Evolutionary conservation across 2,329 filamentous ascomycete species (phyloP).

Genomic region (Pseudonectria foliicola): DNA sequence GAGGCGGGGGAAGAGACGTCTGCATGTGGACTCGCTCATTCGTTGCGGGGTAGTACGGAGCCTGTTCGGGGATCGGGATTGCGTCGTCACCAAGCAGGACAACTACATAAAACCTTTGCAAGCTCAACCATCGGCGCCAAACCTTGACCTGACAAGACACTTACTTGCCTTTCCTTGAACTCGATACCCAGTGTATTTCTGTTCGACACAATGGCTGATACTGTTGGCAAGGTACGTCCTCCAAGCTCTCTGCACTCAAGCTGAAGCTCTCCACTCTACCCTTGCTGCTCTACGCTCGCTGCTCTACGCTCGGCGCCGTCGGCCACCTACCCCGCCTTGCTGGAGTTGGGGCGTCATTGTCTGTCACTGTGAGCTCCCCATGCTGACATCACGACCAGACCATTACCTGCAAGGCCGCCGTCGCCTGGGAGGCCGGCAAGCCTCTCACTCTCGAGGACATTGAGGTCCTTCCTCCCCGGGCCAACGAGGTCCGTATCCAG

Average conservation of each 20-base stretch:
- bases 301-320: constrained; percentile 12
- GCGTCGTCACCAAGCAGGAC: background rate
- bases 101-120: background rate
- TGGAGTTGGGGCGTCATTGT: too few relatives aligned
- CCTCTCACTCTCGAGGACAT: constrained; percentile 84
- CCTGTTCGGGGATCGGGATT: constrained; percentile 24
- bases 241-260: constrained; percentile 20
- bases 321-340: constrained; percentile 15
- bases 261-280: too few relatives aligned
- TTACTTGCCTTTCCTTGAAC: constrained; percentile 7
- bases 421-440: constrained; percentile 95
- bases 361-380: constrained; percentile 6
- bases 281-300: too few relatives aligned
- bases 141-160: constrained; percentile 3
- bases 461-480: constrained; percentile 81
- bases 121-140: constrained; percentile 19
- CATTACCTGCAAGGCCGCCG: constrained; percentile 94
- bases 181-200: constrained; percentile 10
- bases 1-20: constrained; percentile 3
- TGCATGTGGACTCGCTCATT: constrained; percentile 18
- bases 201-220: constrained; percentile 38
- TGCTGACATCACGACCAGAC: constrained; percentile 47
- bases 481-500: constrained; percentile 93
- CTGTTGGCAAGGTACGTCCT: constrained; percentile 43
- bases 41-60: constrained; percentile 24